phyloP scores from a whole-genome alignment of 2,329 filamentous ascomycete genomes.

The Trichoderma sp. region DNA sequence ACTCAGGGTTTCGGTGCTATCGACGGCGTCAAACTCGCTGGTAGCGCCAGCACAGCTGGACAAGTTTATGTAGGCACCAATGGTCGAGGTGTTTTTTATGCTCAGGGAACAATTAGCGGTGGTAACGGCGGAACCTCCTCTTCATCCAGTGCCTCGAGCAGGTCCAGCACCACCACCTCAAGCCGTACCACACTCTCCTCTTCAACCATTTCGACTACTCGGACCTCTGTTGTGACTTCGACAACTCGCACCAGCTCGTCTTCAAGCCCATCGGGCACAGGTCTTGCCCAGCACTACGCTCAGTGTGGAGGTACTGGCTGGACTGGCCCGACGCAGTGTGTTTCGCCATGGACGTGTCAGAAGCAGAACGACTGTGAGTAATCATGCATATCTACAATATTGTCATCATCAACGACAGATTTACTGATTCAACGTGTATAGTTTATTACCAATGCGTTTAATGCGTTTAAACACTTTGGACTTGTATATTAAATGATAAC shows the following conservation, averaged over 20 bases:
- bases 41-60: neutral
- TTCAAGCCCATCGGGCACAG: neutral
- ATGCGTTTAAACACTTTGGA: neutral
- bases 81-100: constrained; percentile 6
- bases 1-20: constrained; percentile 9
- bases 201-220: neutral
- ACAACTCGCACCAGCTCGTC: constrained; percentile 2
- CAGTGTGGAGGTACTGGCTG: constrained; percentile 10
- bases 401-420: neutral
- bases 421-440: neutral
- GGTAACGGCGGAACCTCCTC: neutral
- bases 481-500: neutral
- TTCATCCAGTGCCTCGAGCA: neutral
- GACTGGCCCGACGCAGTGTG: constrained; percentile 8
- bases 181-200: neutral
- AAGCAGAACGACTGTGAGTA: constrained; percentile 8
- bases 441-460: constrained; percentile 10
- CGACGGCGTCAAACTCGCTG: neutral
- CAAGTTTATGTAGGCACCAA: constrained; percentile 13
- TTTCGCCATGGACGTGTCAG: neutral
- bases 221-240: neutral
- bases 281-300: neutral
- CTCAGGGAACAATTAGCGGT: constrained; percentile 2
- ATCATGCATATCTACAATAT: neutral
- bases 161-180: neutral